phyloP scores from a whole-genome alignment of 495 filamentous ascomycete genomes.

The Opeltia flavorubescens region DNA sequence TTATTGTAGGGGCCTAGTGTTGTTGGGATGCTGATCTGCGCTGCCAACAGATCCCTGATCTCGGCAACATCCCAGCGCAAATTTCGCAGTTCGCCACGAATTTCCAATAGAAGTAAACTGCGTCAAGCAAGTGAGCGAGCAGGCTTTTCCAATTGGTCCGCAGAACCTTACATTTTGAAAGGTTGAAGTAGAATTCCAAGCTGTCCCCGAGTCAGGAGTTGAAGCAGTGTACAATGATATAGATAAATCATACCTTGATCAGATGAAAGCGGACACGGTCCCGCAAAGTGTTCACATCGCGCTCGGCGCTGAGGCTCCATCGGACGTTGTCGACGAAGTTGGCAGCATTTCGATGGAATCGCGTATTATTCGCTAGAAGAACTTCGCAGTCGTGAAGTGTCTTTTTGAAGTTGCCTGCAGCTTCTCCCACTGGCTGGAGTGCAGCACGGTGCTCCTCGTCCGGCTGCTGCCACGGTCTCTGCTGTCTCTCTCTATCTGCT shows the following conservation, averaged over 20 bases:
- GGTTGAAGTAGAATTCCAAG: too few species aligned
- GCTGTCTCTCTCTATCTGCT: slow-evolving; percentile 7
- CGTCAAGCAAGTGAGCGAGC: not conserved
- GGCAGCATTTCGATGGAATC: slow-evolving; percentile 3
- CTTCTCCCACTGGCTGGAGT: slow-evolving; percentile 6
- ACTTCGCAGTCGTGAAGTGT: slow-evolving; percentile 12
- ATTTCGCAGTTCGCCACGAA: slow-evolving; percentile 8
- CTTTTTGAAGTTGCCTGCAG: slow-evolving; percentile 10
- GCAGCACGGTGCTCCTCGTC: slow-evolving; percentile 5
- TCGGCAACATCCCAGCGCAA: slow-evolving; percentile 10
- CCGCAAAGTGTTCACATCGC: slow-evolving; percentile 10
- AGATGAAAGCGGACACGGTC: slow-evolving; percentile 12
- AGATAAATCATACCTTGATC: slow-evolving; percentile 3
- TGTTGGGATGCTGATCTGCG: not conserved
- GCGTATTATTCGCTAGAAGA: slow-evolving; percentile 3
- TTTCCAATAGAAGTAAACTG: slow-evolving; percentile 10
- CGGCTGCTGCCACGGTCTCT: slow-evolving; percentile 8
- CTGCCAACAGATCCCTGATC: slow-evolving; percentile 7
- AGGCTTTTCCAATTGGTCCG: not conserved
- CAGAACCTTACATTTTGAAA: slow-evolving; percentile 4
- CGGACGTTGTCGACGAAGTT: slow-evolving; percentile 12
- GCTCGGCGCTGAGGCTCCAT: slow-evolving; percentile 8
- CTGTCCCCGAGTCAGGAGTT: not conserved
- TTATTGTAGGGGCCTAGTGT: not conserved
- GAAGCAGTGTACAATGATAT: not conserved